phyloP scores from a whole-genome alignment of 148 eudicot genomes.

The Pharnaceum exiguum region DNA sequence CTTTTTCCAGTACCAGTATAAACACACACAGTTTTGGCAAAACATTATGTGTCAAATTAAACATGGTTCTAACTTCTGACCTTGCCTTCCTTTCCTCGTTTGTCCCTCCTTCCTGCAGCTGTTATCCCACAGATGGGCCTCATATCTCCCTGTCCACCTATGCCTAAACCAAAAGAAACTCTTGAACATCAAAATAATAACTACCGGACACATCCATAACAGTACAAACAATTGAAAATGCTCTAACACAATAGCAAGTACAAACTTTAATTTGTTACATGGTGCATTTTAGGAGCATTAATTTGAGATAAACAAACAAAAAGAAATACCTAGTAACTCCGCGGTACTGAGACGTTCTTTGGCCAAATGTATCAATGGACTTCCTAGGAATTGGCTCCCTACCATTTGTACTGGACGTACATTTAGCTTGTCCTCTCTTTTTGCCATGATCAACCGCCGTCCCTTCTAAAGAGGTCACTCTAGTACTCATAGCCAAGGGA shows the following conservation, averaged over 20 bases:
- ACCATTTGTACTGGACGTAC: background rate
- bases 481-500: conserved; percentile 14
- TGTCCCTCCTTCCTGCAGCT: conserved; percentile 87
- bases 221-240: background rate
- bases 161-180: conserved; percentile 33
- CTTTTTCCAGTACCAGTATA: no score
- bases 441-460: conserved; percentile 26
- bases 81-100: conserved; percentile 91
- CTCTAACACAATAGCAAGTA: no score
- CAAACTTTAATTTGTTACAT: no score
- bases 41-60: background rate
- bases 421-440: conserved; percentile 23
- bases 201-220: background rate
- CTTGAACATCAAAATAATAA: background rate
- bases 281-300: no score
- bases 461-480: background rate
- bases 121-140: conserved; percentile 90
- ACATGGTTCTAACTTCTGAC: conserved; percentile 31
- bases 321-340: conserved; percentile 66
- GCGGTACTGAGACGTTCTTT: conserved; percentile 80
- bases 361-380: conserved; percentile 69
- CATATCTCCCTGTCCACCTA: conserved; percentile 90
- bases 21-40: no score
- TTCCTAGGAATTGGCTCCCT: conserved; percentile 42
- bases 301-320: background rate